These are phyloP conservation scores for Rhododendron mucronatum DNA, from an alignment of 148 eudicot genomes.

Conservation along the genomic window DNA sequence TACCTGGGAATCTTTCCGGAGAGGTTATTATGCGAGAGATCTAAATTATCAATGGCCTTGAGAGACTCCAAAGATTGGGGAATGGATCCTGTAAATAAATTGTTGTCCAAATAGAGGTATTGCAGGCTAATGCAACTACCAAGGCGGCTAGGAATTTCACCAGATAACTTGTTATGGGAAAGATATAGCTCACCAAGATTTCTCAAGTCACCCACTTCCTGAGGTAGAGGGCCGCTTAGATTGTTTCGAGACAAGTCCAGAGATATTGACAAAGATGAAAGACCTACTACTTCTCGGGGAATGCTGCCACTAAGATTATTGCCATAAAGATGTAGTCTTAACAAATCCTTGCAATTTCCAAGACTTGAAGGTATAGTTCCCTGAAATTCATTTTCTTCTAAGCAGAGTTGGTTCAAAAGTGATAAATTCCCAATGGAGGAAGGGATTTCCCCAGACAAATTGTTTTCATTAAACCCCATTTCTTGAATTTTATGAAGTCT, in stretches of 20 bases:
- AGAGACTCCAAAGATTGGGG: slow-evolving; percentile 15
- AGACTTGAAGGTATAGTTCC: slow-evolving; percentile 25
- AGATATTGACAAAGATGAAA: slow-evolving; percentile 11
- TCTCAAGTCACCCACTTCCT: slow-evolving; percentile 20
- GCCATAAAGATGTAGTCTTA: slow-evolving; percentile 14
- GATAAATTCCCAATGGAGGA: no score
- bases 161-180: slow-evolving; percentile 30
- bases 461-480: no score
- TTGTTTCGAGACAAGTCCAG: slow-evolving; percentile 14
- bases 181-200: slow-evolving; percentile 17
- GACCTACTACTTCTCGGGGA: slow-evolving; percentile 17
- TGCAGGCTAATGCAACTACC: slow-evolving; percentile 19
- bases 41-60: no score
- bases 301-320: slow-evolving; percentile 30
- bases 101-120: no score
- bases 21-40: no score
- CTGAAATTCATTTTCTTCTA: no score
- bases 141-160: slow-evolving; percentile 27
- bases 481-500: no score
- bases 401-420: no score
- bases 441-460: no score
- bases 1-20: no score
- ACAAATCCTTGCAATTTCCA: slow-evolving; percentile 16
- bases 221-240: slow-evolving; percentile 23
- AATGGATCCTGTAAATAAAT: slow-evolving; percentile 13